Percentiles rank a stretch among this genome's conserved stretches.
Evolutionary conservation across 1,139 yeast genomes (phyloP).

Genomic region (Suhomyces choctaworum): DNA sequence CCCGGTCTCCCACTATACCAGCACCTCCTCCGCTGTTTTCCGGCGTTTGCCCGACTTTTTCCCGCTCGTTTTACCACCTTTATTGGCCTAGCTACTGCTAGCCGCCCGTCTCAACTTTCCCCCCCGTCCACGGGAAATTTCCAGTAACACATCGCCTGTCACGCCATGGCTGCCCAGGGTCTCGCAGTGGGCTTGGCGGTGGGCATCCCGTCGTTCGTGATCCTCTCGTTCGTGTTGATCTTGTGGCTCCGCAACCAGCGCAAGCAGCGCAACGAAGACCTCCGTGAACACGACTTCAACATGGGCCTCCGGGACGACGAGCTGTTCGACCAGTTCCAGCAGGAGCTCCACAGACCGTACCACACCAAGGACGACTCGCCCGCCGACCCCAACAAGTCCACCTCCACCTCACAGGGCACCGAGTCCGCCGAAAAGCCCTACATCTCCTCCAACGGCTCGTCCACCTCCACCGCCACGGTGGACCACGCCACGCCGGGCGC

Average conservation of each 20-base stretch:
- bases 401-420: conserved; percentile 13
- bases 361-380: conserved; percentile 6
- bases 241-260: conserved; percentile 35
- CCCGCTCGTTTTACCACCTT: too few relatives aligned
- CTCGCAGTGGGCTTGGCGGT: conserved; percentile 46
- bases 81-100: too few relatives aligned
- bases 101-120: too few relatives aligned
- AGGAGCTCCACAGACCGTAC: conserved; percentile 35
- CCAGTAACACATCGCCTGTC: too few relatives aligned
- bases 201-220: conserved; percentile 40
- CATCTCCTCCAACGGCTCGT: conserved; percentile 13
- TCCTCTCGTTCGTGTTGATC: conserved; percentile 23
- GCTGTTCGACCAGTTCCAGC: conserved; percentile 40
- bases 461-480: conserved; percentile 15
- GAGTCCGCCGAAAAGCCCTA: conserved; percentile 14
- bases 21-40: too few relatives aligned
- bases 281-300: conserved; percentile 32
- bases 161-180: conserved; percentile 1
- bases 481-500: conserved; percentile 8
- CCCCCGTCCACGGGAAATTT: too few relatives aligned
- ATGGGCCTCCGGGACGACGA: conserved; percentile 41
- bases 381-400: conserved; percentile 14
- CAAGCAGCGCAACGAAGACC: conserved; percentile 36
- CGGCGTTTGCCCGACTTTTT: too few relatives aligned
- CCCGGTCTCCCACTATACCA: too few relatives aligned